A percentile compares a stretch with the other conserved stretches of the same genome.
Conservation (phyloP, 2,329 filamentous ascomycete species). For the Scolecobasidium constrictum region DNA sequence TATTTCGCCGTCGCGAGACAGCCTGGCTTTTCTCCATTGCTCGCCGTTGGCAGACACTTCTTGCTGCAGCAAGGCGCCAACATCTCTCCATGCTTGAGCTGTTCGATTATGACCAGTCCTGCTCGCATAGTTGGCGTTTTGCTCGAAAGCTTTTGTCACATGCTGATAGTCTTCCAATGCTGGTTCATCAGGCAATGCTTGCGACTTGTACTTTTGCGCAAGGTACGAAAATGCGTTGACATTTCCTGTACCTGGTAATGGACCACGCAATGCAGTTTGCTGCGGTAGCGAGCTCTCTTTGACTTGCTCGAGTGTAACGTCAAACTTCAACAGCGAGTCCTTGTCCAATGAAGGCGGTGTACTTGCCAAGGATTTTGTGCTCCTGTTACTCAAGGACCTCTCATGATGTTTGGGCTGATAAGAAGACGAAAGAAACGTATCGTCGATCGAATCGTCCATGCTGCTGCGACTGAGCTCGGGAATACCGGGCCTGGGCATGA, state of each 20-base stretch:
- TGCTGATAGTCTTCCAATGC: constrained; percentile 25
- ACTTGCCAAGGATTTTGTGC: constrained; percentile 41
- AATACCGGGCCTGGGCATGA: background rate
- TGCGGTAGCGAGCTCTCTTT: constrained; percentile 25
- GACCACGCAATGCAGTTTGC: constrained; percentile 39
- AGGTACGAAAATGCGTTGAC: constrained; percentile 29
- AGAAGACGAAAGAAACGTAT: constrained; percentile 40
- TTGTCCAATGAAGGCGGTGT: constrained; percentile 41
- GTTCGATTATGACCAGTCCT: constrained; percentile 37
- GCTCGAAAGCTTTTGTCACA: constrained; percentile 33
- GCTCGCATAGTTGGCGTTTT: constrained; percentile 44
- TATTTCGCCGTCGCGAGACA: constrained; percentile 14
- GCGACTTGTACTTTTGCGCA: constrained; percentile 32
- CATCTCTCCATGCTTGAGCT: constrained; percentile 49
- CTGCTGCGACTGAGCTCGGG: constrained; percentile 37
- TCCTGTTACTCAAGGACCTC: constrained; percentile 34
- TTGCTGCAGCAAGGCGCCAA: constrained; percentile 25
- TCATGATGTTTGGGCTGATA: constrained; percentile 33
- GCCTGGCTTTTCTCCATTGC: constrained; percentile 17
- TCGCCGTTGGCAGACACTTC: constrained; percentile 11
- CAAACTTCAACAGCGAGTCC: constrained; percentile 34
- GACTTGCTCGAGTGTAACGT: constrained; percentile 3
- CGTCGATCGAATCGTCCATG: constrained; percentile 46
- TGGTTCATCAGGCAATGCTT: constrained; percentile 26
- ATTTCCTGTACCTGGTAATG: constrained; percentile 31